Base-by-base conservation (phyloP, 176 grass and related monocot species). In the Tuctoria greenei region DNA sequence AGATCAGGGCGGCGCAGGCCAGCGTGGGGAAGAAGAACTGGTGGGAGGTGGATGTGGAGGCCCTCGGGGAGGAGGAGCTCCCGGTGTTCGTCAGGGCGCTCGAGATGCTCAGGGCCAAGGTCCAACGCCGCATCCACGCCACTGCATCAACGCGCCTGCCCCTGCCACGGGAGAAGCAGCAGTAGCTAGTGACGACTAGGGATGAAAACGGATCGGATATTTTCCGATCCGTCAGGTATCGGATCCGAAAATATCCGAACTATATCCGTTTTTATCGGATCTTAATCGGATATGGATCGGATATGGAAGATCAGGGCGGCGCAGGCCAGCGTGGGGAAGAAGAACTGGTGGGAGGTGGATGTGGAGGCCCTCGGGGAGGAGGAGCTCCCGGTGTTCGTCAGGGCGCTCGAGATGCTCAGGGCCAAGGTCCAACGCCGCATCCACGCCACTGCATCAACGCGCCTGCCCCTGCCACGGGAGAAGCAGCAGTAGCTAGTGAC, bases 31-130 rank as follows among this genome's bases (percentile, higher is more conserved):
- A 59, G 62, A 20, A 7, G 13, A 39, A 63, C 44, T 84, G 66
- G 82, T 77, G 82, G 82, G 82, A 84, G 57, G 66, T 64, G 66
- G 82, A 78, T 15, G 74, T 64, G 66, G 56, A 44, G 11, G 74
- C 25, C 35, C 66, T 84, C 5, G 57, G 57, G 66, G 74, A 84
- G 66, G 82, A 36, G 44, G 73, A 78, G 24, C 45, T 71, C 23
- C 66, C 65, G 25, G 74, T 64, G 57, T 84, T 84, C 14, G 57
- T 59, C 66, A 45, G 17, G 44, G 82, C 82, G 82, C 66, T 84
- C 57, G 66, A 77, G 20, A 14, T 21, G 45, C 74, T 78, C 66
- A 70, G 25, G 25, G 45, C 4, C 35, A 37, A 71, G 4, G 56
- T 84, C 57, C 13, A 50, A 46, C 11, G 36, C 56, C 56, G 57